A percentile compares a stretch with the other conserved stretches of the same genome.
These are phyloP conservation scores for Alternaria incomplexa DNA, from an alignment of 2,329 filamentous ascomycete species.

Conservation along the genomic window DNA sequence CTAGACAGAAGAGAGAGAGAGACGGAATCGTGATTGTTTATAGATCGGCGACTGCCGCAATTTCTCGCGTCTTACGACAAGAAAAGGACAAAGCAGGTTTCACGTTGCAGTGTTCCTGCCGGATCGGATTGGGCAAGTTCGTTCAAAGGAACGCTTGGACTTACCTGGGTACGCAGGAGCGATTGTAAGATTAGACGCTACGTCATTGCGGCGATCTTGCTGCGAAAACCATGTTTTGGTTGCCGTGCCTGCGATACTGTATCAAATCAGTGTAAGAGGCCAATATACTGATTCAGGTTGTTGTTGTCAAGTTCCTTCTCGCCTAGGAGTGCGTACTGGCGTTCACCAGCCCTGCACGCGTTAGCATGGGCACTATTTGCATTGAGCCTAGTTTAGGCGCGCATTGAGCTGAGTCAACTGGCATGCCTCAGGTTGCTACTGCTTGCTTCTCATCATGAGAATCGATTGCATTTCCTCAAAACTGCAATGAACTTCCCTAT, in stretches of 20 bases:
- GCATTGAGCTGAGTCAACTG: not conserved
- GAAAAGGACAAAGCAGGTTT: conserved; percentile 12
- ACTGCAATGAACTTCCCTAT: not conserved
- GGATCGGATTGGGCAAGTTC: conserved; percentile 8
- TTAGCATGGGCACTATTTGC: not conserved
- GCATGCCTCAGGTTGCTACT: not conserved
- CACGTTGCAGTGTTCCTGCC: not conserved
- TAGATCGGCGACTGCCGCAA: not conserved
- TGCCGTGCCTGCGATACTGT: not conserved
- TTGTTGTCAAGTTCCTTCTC: not conserved
- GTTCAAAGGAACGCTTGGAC: conserved; percentile 6
- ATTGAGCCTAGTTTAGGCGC: not conserved
- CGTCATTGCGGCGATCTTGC: conserved; percentile 18
- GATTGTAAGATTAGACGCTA: conserved; percentile 2
- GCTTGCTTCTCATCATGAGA: not conserved
- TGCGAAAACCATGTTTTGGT: not conserved
- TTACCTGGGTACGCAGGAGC: not conserved
- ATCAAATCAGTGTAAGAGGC: not conserved
- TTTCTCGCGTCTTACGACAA: conserved; percentile 2
- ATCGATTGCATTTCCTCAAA: not conserved
- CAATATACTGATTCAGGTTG: not conserved
- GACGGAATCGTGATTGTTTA: not conserved
- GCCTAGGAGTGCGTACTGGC: not conserved
- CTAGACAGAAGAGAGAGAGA: not conserved
- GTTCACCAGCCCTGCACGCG: not conserved